Percentiles rank a stretch among this genome's conserved stretches.
phyloP scores from a whole-genome alignment of 306 rosid genomes.

The Prunus kanzakura region DNA sequence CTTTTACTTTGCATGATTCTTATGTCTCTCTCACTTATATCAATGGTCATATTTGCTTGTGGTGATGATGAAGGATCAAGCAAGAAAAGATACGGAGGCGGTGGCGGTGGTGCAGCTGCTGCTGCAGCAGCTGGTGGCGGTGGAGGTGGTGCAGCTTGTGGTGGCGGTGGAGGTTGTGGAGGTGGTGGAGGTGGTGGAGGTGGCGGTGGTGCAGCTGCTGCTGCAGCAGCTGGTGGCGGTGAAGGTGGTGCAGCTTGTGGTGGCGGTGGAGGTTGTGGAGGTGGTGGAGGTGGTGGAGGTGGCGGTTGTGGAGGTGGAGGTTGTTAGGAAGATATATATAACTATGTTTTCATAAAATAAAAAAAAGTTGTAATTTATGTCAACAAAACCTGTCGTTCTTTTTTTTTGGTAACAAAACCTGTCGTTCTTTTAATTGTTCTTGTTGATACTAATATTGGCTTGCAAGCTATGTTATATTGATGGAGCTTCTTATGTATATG shows the following conservation, averaged over 20 bases:
- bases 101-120: neutral
- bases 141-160: too few species aligned
- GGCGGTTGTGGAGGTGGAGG: neutral
- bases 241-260: neutral
- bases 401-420: too few species aligned
- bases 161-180: neutral
- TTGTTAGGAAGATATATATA: too few species aligned
- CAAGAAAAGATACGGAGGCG: neutral
- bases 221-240: neutral
- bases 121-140: neutral
- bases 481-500: too few species aligned
- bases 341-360: too few species aligned
- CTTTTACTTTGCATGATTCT: slow-evolving; percentile 20
- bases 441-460: too few species aligned
- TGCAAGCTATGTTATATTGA: too few species aligned
- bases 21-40: slow-evolving; percentile 29
- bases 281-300: neutral
- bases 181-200: neutral
- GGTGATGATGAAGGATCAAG: slow-evolving; percentile 5
- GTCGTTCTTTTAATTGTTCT: too few species aligned
- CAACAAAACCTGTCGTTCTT: too few species aligned
- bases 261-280: too few species aligned
- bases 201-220: neutral
- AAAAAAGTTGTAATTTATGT: too few species aligned
- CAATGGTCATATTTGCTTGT: slow-evolving; percentile 40